Evolutionary conservation across 2,329 filamentous ascomycete genomes (phyloP).

Genomic region (Parastagonospora avenae): DNA sequence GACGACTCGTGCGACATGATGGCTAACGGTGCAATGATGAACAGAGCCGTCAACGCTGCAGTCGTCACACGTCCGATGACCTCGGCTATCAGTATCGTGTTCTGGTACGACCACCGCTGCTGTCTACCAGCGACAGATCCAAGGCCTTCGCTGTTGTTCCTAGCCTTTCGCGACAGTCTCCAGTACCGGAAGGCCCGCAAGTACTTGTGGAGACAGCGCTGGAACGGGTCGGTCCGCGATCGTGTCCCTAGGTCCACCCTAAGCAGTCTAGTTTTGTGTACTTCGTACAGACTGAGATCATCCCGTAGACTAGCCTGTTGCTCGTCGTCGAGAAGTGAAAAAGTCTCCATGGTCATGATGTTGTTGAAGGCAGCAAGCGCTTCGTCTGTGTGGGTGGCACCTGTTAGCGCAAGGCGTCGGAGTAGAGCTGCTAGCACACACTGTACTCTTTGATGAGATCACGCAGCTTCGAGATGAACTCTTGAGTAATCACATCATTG

Average conservation of each 20-base stretch:
- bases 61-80: slow-evolving; percentile 20
- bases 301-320: slow-evolving; percentile 20
- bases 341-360: slow-evolving; percentile 33
- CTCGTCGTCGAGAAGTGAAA: slow-evolving; percentile 27
- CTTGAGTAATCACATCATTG: slow-evolving; percentile 15
- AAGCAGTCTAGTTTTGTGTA: slow-evolving; percentile 43
- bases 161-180: slow-evolving; percentile 14
- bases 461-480: slow-evolving; percentile 22
- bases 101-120: slow-evolving; percentile 22
- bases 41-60: slow-evolving; percentile 21
- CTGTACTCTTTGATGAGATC: slow-evolving; percentile 23
- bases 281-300: slow-evolving; percentile 36
- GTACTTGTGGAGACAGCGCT: slow-evolving; percentile 20
- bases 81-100: slow-evolving; percentile 27
- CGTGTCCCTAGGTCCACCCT: slow-evolving; percentile 36
- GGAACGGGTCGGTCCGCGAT: slow-evolving; percentile 19
- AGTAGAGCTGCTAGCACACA: too few relatives aligned
- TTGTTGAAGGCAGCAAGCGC: slow-evolving; percentile 26
- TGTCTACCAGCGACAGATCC: slow-evolving; percentile 4
- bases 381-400: slow-evolving; percentile 21
- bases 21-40: slow-evolving; percentile 22
- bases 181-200: slow-evolving; percentile 17
- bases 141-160: slow-evolving; percentile 8
- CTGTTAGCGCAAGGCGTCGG: too few relatives aligned
- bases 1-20: slow-evolving; percentile 22